Base-by-base conservation (phyloP, 2,329 filamentous ascomycete species). In the Nothopassalora personata region DNA sequence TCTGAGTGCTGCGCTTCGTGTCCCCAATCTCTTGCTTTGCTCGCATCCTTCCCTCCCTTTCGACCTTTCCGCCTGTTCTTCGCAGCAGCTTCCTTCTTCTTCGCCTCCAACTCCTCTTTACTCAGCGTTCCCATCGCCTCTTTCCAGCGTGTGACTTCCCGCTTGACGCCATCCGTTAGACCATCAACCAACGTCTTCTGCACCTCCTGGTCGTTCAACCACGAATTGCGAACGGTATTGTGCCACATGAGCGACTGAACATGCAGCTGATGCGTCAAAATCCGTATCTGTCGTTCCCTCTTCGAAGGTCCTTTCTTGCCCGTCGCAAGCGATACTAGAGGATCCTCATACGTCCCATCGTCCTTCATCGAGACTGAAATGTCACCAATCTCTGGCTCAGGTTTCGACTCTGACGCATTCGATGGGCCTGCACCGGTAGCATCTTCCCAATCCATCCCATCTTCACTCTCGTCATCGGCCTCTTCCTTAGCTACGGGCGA, bases 191-290 rank as follows among this genome's bases (percentile, higher is more conserved):
- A 79, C 15, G 86, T 88, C 10, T 86, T 84, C 62, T 94, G 90
- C 0, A 95, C 80, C 62, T 89, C 83, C 3, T 81, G 73, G 67
- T 97, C 89, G 66, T 90, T 90, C 19, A 91, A 76, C 87, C 93
- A 97, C 0, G 84, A 80, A 71, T 97, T 97, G 46, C 90, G 85
- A 13, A 94, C 75, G 0, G 90, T 84, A 70, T 97, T 97, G 72
- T 97, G 92, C 81, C 88, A 97, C 60, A 99, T 81, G 15, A 99
- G 78, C 54, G 86, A 84, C 71, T 95, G 86, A 1, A 97, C 91
- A 73, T 99, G 94, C 66, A 96, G 81, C 66, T 90, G 89, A 73
- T 99, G 94, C 0, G 91, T 91, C 3, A 86, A 81, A 34, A 86
- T 83, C 28, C 94, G 83, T 57, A 93, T 88, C 60, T 86, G 83